A percentile compares a stretch with the other conserved stretches of the same genome.
Conservation (phyloP, 192 early-diverging fungal species). For the Coemansia guatemalensis region DNA sequence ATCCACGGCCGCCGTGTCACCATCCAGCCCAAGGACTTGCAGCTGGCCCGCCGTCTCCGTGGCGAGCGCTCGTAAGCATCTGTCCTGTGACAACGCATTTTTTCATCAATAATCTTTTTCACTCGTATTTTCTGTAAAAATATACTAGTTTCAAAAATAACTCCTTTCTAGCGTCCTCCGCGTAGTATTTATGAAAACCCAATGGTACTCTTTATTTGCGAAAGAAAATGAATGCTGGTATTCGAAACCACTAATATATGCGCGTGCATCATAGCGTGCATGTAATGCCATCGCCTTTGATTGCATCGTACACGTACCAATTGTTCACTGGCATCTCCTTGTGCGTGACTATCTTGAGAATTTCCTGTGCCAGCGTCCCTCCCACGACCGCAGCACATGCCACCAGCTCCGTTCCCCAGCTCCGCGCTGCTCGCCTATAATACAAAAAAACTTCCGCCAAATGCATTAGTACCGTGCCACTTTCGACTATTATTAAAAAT, state of each 20-base stretch:
- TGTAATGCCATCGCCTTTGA: slow-evolving; percentile 52
- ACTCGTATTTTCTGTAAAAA: background rate
- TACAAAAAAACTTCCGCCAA: background rate
- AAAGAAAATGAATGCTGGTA: slow-evolving; percentile 2
- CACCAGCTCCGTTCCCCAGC: slow-evolving; percentile 64
- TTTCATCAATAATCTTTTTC: background rate
- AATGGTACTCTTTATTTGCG: background rate
- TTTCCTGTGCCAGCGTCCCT: slow-evolving; percentile 85
- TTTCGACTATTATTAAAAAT: no score
- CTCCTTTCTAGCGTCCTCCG: no score
- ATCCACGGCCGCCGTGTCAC: slow-evolving; percentile 99
- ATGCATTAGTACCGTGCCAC: background rate
- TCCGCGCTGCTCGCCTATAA: slow-evolving; percentile 54
- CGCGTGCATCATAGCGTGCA: slow-evolving; percentile 12
- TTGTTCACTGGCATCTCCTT: slow-evolving; percentile 86
- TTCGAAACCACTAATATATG: background rate
- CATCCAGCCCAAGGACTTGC: slow-evolving; percentile 99
- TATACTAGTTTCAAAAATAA: no score
- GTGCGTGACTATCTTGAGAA: slow-evolving; percentile 78
- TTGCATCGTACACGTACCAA: slow-evolving; percentile 72
- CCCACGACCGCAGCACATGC: slow-evolving; percentile 86
- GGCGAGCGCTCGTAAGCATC: slow-evolving; percentile 76
- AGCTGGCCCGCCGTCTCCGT: slow-evolving; percentile 94
- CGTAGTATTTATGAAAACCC: no score
- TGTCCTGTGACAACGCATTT: no score